A percentile compares a stretch with the other conserved stretches of the same genome.
Evolutionary conservation across 805 yeast genomes (phyloP).

Genomic region (Candida vartiovaarae): DNA sequence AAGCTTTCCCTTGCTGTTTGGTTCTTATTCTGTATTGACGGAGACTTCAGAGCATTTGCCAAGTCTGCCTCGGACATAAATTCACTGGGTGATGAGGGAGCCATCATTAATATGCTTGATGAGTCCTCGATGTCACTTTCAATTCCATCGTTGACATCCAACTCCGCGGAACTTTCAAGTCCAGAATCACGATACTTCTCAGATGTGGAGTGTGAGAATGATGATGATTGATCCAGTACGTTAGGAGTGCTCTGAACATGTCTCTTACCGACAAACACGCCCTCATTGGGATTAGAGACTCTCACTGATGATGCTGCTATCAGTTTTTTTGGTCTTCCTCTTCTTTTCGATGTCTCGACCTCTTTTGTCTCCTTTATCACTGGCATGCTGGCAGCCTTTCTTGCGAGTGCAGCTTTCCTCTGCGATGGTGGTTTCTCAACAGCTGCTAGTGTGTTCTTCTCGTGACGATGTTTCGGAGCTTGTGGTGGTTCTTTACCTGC

Average conservation of each 20-base stretch:
- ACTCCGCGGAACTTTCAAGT: constrained; percentile 13
- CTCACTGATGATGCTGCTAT: constrained; percentile 2
- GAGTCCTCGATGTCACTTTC: constrained; percentile 20
- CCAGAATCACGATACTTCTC: not conserved
- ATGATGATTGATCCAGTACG: not conserved
- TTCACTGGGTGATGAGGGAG: constrained; percentile 45
- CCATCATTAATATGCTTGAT: constrained; percentile 4
- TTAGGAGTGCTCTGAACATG: constrained; percentile 1
- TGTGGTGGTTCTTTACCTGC: constrained; percentile 50
- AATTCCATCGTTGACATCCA: constrained; percentile 18
- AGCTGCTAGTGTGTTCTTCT: constrained; percentile 23
- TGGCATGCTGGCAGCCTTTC: constrained; percentile 22
- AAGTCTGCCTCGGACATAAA: constrained; percentile 47
- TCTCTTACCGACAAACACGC: constrained; percentile 19
- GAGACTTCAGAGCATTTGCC: constrained; percentile 34
- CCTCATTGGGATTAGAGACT: constrained; percentile 18
- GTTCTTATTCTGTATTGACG: constrained; percentile 11
- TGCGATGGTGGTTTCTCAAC: constrained; percentile 9
- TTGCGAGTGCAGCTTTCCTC: constrained; percentile 14
- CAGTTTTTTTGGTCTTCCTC: constrained; percentile 22
- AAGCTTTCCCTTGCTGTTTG: constrained; percentile 21
- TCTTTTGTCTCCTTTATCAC: not conserved
- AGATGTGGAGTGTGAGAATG: not conserved
- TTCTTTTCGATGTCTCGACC: constrained; percentile 13
- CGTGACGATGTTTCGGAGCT: constrained; percentile 62